Percentiles rank a stretch among this genome's conserved stretches.
phyloP scores from a whole-genome alignment of 2,329 filamentous ascomycete genomes.

The Pestalotiopsis sp. region DNA sequence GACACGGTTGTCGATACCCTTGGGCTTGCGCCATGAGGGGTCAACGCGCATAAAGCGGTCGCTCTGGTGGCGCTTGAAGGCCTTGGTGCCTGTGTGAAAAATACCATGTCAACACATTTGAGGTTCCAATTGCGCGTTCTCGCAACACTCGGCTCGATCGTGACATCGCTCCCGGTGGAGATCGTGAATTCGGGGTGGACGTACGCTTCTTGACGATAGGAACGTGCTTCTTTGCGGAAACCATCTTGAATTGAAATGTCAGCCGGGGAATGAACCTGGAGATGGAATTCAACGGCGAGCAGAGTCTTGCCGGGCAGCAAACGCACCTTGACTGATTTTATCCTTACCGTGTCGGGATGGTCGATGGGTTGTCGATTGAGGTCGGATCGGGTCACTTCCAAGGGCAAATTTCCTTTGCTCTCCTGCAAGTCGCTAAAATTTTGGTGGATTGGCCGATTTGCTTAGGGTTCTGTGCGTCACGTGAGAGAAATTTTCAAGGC shows the following conservation, averaged over 20 bases:
- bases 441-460: slow-evolving; percentile 4
- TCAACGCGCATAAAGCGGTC: slow-evolving; percentile 94
- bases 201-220: slow-evolving; percentile 99
- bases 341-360: slow-evolving; percentile 7
- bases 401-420: slow-evolving; percentile 6
- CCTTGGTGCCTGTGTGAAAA: slow-evolving; percentile 74
- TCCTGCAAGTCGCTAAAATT: slow-evolving; percentile 6
- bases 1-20: slow-evolving; percentile 99
- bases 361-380: slow-evolving; percentile 5
- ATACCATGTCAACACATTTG: slow-evolving; percentile 41
- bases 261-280: neutral
- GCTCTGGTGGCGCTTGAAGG: slow-evolving; percentile 96
- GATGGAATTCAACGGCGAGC: neutral
- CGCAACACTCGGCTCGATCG: slow-evolving; percentile 5
- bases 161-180: neutral
- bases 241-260: slow-evolving; percentile 67
- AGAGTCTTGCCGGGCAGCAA: neutral
- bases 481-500: slow-evolving; percentile 3
- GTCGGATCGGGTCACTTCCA: slow-evolving; percentile 3
- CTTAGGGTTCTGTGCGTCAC: slow-evolving; percentile 4
- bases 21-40: slow-evolving; percentile 96
- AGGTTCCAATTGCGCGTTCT: neutral
- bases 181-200: slow-evolving; percentile 44
- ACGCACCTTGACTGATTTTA: slow-evolving; percentile 15
- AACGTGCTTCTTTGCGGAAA: slow-evolving; percentile 98